Base-by-base conservation (phyloP, 2,329 filamentous ascomycete species). In the Chlorencoelia australis region DNA sequence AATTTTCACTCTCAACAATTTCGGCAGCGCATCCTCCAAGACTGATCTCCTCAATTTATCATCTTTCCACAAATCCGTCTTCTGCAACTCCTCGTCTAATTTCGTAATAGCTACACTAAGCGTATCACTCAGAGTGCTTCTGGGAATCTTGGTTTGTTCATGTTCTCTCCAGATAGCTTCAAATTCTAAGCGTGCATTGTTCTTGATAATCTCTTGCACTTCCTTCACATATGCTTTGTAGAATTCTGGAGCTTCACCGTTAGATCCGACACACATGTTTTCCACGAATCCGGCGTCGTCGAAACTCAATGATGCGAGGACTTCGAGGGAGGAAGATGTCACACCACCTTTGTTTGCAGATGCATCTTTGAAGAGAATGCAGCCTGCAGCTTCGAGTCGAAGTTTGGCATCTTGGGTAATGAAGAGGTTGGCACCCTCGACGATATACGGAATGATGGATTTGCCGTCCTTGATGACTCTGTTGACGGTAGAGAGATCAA, bases 281-380 rank as follows among this genome's bases (percentile, higher is more conserved):
- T 87, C 70, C 35, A 82, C 73, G 64, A 98, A 98, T 46, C 79
- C 76, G 39, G 75, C 67, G 48, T 98, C 91, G 53, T 98, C 85
- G 56, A 98, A 96, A 26, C 87, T 91, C 39, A 98, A 71, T 10
- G 87, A 91, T 6, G 91, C 91, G 16, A 98, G 75, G 5, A 98
- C 91, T 56, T 98, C 91, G 20, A 96, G 78, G 1, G 91, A 96
- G 0, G 91, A 96, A 1, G 87, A 95, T 1, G 91, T 98, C 30
- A 98, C 91, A 59, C 91, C 91, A 47, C 91, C 91, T 71, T 98
- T 98, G 74, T 98, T 98, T 39, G 89, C 88, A 24, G 86, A 94
- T 4, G 91, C 91, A 60, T 98, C 91, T 67, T 98, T 98, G 79
- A 87, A 95, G 26, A 98, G 64, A 52, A 96, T 77, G 56, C 86